Evolutionary conservation across 73 alveolate species (phyloP).

Genomic region (Blepharisma stoltei): DNA sequence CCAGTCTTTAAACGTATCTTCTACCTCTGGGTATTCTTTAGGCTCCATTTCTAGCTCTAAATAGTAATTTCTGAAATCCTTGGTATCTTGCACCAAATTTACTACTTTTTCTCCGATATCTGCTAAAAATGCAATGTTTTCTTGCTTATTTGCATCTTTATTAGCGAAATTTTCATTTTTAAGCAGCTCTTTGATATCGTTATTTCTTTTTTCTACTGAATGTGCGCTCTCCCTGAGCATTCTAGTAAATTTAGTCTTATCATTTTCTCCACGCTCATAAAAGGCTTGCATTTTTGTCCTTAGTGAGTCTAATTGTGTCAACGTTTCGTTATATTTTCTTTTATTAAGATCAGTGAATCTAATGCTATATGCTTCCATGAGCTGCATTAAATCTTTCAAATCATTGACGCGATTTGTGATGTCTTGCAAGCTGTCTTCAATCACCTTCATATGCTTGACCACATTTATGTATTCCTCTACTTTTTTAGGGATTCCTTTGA

Average conservation of each 20-base stretch:
- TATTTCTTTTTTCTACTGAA: conserved; percentile 45
- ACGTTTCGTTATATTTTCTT: conserved; percentile 63
- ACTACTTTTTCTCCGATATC: conserved; percentile 43
- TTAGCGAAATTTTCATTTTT: conserved; percentile 35
- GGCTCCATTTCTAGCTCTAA: conserved; percentile 65
- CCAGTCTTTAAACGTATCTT: conserved; percentile 50
- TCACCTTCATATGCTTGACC: conserved; percentile 54
- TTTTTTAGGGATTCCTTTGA: conserved; percentile 52
- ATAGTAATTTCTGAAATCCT: conserved; percentile 56
- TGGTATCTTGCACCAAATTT: conserved; percentile 60
- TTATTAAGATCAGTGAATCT: conserved; percentile 64
- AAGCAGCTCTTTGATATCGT: conserved; percentile 29
- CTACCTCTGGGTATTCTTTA: conserved; percentile 58
- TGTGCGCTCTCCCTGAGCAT: conserved; percentile 50
- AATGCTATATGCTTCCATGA: conserved; percentile 66
- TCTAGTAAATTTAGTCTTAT: conserved; percentile 66
- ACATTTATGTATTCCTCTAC: conserved; percentile 68
- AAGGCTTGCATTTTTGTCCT: conserved; percentile 71
- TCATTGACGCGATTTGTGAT: conserved; percentile 55
- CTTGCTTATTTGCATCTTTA: conserved; percentile 32
- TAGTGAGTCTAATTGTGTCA: conserved; percentile 42
- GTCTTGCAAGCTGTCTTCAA: conserved; percentile 56
- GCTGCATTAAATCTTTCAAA: conserved; percentile 51
- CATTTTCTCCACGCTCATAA: conserved; percentile 67
- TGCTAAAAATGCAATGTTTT: background rate